Base-by-base conservation (phyloP, 805 yeast species). In the Wickerhamiella australiensis region DNA sequence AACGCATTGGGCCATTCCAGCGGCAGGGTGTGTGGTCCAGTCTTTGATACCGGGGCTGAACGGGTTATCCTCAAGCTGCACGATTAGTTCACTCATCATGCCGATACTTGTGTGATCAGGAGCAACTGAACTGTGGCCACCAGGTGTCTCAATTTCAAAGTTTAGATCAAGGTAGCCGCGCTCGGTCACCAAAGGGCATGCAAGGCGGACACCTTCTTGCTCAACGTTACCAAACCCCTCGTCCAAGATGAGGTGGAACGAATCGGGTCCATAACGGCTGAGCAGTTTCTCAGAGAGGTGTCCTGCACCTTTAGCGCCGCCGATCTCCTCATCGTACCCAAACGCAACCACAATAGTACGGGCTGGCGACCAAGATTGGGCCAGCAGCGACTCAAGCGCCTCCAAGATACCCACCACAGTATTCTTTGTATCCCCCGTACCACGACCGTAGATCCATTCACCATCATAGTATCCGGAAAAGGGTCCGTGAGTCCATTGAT, bases 91-190 rank as follows among this genome's bases (percentile, higher is more conserved):
- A 2, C 85, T 70, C 47, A 80, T 68, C 33, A 85, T 73, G 11
- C 92, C 95, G 64, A 85, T 82, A 1, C 82, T 73, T 4, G 94
- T 83, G 59, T 85, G 92, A 43, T 76, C 80, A 1, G 88, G 90
- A 7, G 94, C 92, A n/a, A 73, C 62, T 7, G 88, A 80, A 1
- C 90, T 78, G 60, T 83, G 94, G 7, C 94, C 94, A 35, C 94
- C 94, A 12, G 78, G 76, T 18, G 83, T 78, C 21, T 66, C 65
- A 37, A 82, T 64, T 3, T 69, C 68, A 38, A 81, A 67, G 25
- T 59, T 53, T 2, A 73, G 57, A 55, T 78, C 79, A 17, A 79
- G 60, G 51, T 71, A 73, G 3, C 85, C 84, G 61, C 78, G 79
- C 59, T 80, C 83, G 17, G 77, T 78, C 12, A 80, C 75, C 3